Conservation (phyloP, 495 filamentous ascomycete genomes). For the Penicillium psychrofluorescens region DNA sequence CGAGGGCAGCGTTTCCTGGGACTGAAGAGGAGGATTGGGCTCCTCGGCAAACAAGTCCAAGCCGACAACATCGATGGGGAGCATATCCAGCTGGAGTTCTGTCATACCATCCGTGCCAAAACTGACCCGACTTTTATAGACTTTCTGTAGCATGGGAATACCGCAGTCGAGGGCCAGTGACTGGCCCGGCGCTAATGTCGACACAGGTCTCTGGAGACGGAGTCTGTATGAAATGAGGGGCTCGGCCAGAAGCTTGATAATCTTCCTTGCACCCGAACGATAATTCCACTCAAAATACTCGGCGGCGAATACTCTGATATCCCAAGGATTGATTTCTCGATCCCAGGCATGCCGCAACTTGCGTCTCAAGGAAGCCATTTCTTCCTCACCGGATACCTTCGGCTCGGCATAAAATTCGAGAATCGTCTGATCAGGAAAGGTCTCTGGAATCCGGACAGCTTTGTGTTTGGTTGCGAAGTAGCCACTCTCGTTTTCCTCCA, state of each 20-base stretch:
- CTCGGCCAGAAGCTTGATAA: slow-evolving; percentile 74
- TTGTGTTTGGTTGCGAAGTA: slow-evolving; percentile 72
- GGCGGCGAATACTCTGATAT: slow-evolving; percentile 62
- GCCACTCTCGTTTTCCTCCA: slow-evolving; percentile 77
- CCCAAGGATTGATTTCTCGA: slow-evolving; percentile 54
- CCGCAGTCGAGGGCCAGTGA: slow-evolving; percentile 23
- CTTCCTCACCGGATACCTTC: slow-evolving; percentile 57
- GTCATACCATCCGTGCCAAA: slow-evolving; percentile 64
- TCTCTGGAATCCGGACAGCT: slow-evolving; percentile 65
- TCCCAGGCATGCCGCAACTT: slow-evolving; percentile 52
- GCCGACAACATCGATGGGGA: slow-evolving; percentile 68
- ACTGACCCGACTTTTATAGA: slow-evolving; percentile 62
- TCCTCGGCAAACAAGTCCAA: slow-evolving; percentile 66
- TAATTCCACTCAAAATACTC: slow-evolving; percentile 84
- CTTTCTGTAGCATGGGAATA: slow-evolving; percentile 39
- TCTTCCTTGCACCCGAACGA: slow-evolving; percentile 71
- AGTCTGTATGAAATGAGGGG: slow-evolving; percentile 65
- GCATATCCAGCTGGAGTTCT: slow-evolving; percentile 71
- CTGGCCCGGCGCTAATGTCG: slow-evolving; percentile 8
- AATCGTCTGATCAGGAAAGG: slow-evolving; percentile 72
- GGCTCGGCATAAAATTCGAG: slow-evolving; percentile 83
- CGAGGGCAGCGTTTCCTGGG: slow-evolving; percentile 21
- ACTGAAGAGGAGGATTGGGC: slow-evolving; percentile 43
- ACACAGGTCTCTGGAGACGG: slow-evolving; percentile 24
- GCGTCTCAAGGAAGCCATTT: slow-evolving; percentile 48